These are phyloP conservation scores for Backusella parvicylindrica DNA, from an alignment of 192 early-diverging fungal genomes.

Conservation along the genomic window DNA sequence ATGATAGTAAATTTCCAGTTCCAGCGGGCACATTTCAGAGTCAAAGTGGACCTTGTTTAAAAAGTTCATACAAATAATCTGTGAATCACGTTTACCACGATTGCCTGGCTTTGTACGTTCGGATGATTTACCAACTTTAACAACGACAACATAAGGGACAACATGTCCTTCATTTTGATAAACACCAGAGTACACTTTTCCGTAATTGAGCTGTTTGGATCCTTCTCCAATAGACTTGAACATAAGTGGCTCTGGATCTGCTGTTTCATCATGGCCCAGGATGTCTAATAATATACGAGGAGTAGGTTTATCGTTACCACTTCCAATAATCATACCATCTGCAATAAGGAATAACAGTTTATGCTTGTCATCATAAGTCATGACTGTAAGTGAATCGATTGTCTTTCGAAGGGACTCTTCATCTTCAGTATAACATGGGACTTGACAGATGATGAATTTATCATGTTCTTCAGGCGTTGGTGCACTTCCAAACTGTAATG, in stretches of 20 bases:
- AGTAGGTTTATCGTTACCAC: slow-evolving; percentile 77
- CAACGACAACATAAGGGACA: slow-evolving; percentile 78
- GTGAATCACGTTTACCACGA: slow-evolving; percentile 85
- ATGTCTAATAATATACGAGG: slow-evolving; percentile 80
- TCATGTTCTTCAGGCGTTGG: slow-evolving; percentile 67
- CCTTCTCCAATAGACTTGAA: slow-evolving; percentile 81
- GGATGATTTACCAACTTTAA: slow-evolving; percentile 72
- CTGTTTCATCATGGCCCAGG: slow-evolving; percentile 54
- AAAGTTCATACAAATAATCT: slow-evolving; percentile 83
- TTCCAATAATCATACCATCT: slow-evolving; percentile 81
- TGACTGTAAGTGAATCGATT: slow-evolving; percentile 64
- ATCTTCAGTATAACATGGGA: slow-evolving; percentile 83
- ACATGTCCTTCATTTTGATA: slow-evolving; percentile 72
- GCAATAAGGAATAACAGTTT: slow-evolving; percentile 75
- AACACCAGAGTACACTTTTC: slow-evolving; percentile 78
- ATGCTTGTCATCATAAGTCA: slow-evolving; percentile 79
- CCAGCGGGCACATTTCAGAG: slow-evolving; percentile 72
- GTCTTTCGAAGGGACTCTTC: slow-evolving; percentile 74
- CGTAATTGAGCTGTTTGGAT: slow-evolving; percentile 75
- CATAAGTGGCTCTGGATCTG: slow-evolving; percentile 57
- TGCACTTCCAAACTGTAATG: slow-evolving; percentile 65
- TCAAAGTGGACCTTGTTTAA: slow-evolving; percentile 78
- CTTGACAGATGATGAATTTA: slow-evolving; percentile 76
- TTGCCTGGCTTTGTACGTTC: slow-evolving; percentile 77
- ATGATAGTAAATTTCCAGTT: slow-evolving; percentile 79